A percentile compares a stretch with the other conserved stretches of the same genome.
phyloP scores from a whole-genome alignment of 352 stramenopile genomes.

The Phytophthora pistaciae region DNA sequence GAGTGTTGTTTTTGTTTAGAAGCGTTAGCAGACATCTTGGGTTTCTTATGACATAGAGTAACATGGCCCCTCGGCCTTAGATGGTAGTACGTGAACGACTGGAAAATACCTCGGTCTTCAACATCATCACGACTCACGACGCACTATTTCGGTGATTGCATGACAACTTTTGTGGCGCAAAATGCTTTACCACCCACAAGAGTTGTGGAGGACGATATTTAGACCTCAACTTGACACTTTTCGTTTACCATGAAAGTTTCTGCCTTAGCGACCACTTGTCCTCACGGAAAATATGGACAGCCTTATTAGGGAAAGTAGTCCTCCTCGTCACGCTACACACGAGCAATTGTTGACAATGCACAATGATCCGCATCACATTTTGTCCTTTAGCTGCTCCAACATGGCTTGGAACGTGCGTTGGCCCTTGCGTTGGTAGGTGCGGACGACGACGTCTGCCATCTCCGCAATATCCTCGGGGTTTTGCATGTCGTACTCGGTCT shows the following conservation, averaged over 20 bases:
- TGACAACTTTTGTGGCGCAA: neutral
- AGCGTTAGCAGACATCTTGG: neutral
- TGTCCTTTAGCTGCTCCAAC: constrained; percentile 17
- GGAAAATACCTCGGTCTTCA: neutral
- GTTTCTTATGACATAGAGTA: neutral
- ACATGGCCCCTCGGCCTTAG: neutral
- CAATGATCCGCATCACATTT: neutral
- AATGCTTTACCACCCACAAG: neutral
- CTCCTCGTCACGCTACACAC: neutral
- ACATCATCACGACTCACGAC: neutral
- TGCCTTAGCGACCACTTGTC: neutral
- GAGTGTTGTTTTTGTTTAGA: neutral
- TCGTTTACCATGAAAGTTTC: neutral
- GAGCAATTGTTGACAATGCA: neutral
- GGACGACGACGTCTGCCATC: constrained; percentile 21
- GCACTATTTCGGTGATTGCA: neutral
- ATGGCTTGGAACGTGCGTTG: constrained; percentile 18
- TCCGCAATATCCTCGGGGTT: constrained; percentile 6
- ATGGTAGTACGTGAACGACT: too few species aligned
- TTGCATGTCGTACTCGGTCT: constrained; percentile 10
- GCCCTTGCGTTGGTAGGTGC: constrained; percentile 15
- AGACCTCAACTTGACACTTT: neutral
- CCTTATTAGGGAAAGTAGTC: neutral
- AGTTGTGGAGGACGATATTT: neutral
- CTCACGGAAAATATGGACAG: neutral